Evolutionary conservation across 2,329 filamentous ascomycete species (phyloP).

Genomic region (Hymenoscyphus fructigenus): DNA sequence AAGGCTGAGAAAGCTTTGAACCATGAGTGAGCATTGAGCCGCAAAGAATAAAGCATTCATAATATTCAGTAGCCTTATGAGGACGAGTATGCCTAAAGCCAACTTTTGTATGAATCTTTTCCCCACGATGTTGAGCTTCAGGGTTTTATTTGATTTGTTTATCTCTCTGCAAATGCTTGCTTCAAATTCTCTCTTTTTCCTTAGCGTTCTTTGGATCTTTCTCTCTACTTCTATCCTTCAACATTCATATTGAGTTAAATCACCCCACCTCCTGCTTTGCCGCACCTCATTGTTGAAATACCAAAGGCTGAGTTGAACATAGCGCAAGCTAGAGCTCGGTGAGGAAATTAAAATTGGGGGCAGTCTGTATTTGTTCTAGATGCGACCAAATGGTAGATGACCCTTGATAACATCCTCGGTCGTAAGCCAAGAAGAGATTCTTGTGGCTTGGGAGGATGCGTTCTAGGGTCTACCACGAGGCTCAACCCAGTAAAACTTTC

Average conservation of each 20-base stretch:
- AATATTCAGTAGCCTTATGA: background rate
- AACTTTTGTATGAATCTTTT: background rate
- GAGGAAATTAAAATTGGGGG: background rate
- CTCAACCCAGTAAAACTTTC: background rate
- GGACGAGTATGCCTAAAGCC: background rate
- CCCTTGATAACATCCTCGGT: background rate
- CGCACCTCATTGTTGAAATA: background rate
- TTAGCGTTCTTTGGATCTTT: too few relatives aligned
- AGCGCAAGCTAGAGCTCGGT: background rate
- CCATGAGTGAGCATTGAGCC: background rate
- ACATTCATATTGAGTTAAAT: background rate
- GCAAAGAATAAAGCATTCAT: background rate
- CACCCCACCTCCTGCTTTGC: background rate
- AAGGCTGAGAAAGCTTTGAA: background rate
- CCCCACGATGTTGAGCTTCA: too few relatives aligned
- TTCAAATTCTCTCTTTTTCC: too few relatives aligned
- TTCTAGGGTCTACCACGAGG: background rate
- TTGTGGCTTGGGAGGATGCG: slow-evolving; percentile 1
- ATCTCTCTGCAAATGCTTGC: too few relatives aligned
- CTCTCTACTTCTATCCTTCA: too few relatives aligned
- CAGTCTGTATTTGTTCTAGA: background rate
- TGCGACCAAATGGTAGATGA: background rate
- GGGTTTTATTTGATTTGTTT: too few relatives aligned
- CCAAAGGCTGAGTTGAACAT: background rate
- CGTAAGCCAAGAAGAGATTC: background rate